Evolutionary conservation across 768 basidiomycete species (phyloP).

Genomic region (Auriscalpium vulgare): DNA sequence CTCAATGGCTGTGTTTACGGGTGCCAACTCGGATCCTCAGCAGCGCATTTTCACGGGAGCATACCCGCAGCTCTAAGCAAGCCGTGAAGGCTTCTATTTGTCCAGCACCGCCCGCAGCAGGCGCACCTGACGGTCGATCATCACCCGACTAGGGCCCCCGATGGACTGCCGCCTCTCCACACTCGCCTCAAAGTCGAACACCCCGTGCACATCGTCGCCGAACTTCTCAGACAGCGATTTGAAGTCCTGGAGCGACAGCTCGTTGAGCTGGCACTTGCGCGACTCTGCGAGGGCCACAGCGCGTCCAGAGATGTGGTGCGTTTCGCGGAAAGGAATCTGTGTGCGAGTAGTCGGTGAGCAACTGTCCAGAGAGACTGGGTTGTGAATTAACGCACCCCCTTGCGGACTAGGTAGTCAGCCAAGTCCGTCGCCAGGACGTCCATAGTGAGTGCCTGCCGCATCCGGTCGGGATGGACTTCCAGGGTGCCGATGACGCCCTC

Average conservation of each 20-base stretch:
- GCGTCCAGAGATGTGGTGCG: slow-evolving; percentile 95
- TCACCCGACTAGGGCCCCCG: slow-evolving; percentile 81
- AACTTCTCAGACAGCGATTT: slow-evolving; percentile 70
- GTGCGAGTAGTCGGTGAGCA: background rate
- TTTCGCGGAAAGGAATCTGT: slow-evolving; percentile 96
- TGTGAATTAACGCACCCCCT: slow-evolving; percentile 62
- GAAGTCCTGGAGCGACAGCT: slow-evolving; percentile 75
- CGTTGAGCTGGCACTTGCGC: slow-evolving; percentile 70
- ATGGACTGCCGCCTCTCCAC: slow-evolving; percentile 90
- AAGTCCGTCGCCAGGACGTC: slow-evolving; percentile 98
- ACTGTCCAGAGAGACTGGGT: background rate
- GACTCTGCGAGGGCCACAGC: slow-evolving; percentile 93
- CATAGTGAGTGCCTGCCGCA: slow-evolving; percentile 87
- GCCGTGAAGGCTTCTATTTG: no score
- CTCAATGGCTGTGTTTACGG: no score
- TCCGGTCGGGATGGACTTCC: slow-evolving; percentile 83
- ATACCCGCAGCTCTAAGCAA: no score
- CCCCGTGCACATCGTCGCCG: slow-evolving; percentile 65
- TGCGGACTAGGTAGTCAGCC: slow-evolving; percentile 97
- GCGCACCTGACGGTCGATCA: slow-evolving; percentile 79
- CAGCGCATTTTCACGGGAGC: no score
- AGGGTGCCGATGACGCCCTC: slow-evolving; percentile 92
- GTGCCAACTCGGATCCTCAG: no score
- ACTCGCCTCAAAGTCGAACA: slow-evolving; percentile 94
- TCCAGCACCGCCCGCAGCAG: slow-evolving; percentile 57